These are phyloP conservation scores for Lepidium didymum DNA, from an alignment of 345 rosid species.

Conservation along the genomic window DNA sequence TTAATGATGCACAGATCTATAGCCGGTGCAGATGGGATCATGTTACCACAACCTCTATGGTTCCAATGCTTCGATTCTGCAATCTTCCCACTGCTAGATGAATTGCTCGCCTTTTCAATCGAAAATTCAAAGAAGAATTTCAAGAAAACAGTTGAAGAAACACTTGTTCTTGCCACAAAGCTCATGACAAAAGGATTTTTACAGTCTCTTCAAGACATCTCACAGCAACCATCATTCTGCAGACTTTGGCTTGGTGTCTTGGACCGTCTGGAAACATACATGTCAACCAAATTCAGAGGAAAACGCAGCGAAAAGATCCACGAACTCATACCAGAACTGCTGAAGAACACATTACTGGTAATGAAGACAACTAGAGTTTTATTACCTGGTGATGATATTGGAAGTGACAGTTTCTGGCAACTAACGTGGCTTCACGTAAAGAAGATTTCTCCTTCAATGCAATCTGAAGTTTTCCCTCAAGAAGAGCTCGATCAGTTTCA, in stretches of 20 bases:
- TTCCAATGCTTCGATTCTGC: slow-evolving; percentile 58
- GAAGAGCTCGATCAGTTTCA: slow-evolving; percentile 43
- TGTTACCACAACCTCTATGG: slow-evolving; percentile 47
- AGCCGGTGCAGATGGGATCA: slow-evolving; percentile 44
- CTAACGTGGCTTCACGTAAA: slow-evolving; percentile 66
- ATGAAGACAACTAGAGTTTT: slow-evolving; percentile 63
- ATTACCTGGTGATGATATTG: slow-evolving; percentile 45
- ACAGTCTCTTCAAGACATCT: slow-evolving; percentile 47
- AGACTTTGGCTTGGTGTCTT: slow-evolving; percentile 66
- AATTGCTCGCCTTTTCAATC: slow-evolving; percentile 34
- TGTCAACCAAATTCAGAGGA: slow-evolving; percentile 54
- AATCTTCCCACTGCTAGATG: slow-evolving; percentile 54
- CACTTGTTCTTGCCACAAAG: slow-evolving; percentile 55
- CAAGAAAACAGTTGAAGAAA: slow-evolving; percentile 45
- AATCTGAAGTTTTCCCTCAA: slow-evolving; percentile 53
- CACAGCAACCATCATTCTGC: slow-evolving; percentile 55
- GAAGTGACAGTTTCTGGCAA: slow-evolving; percentile 69
- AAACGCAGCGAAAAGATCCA: slow-evolving; percentile 49
- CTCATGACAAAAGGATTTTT: slow-evolving; percentile 55
- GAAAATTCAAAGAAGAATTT: slow-evolving; percentile 40
- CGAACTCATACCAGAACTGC: slow-evolving; percentile 59
- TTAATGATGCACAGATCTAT: slow-evolving; percentile 42
- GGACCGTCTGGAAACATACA: slow-evolving; percentile 47
- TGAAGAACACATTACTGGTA: slow-evolving; percentile 57
- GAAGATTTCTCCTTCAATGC: slow-evolving; percentile 48